These are phyloP conservation scores for Pseudotsuga menziesii DNA, from an alignment of 75 land plant genomes.

Conservation along the genomic window DNA sequence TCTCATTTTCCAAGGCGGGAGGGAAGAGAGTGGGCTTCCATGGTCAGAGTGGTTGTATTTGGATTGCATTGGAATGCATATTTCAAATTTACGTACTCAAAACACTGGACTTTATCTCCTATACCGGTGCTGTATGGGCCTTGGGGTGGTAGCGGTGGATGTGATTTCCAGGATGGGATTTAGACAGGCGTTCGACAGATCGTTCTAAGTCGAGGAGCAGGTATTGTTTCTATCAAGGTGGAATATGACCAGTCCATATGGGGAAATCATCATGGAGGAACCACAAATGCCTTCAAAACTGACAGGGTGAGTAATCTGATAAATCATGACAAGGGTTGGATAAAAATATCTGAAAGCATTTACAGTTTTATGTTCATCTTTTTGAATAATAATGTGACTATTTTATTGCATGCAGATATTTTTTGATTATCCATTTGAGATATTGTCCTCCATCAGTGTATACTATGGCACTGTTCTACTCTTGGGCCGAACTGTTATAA, in stretches of 20 bases:
- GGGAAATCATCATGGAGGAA: conserved; percentile 31
- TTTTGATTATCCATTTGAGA: conserved; percentile 38
- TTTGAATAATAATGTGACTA: background rate
- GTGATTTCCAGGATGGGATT: conserved; percentile 24
- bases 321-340: too few species aligned
- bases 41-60: too few species aligned
- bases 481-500: conserved; percentile 8
- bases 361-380: background rate
- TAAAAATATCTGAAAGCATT: too few species aligned
- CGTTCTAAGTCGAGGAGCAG: conserved; percentile 11
- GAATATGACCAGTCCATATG: conserved; percentile 34
- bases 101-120: too few species aligned
- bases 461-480: conserved; percentile 15
- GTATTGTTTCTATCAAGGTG: conserved; percentile 19
- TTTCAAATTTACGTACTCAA: too few species aligned
- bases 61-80: too few species aligned
- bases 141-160: conserved; percentile 6
- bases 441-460: conserved; percentile 24
- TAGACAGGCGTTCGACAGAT: conserved; percentile 23
- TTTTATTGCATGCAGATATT: conserved; percentile 19
- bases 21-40: too few species aligned
- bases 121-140: conserved; percentile 10
- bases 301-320: conserved; percentile 16
- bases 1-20: too few species aligned
- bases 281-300: conserved; percentile 9